These are phyloP conservation scores for Primulina huaijiensis DNA, from an alignment of 257 asterid species.

Conservation along the genomic window DNA sequence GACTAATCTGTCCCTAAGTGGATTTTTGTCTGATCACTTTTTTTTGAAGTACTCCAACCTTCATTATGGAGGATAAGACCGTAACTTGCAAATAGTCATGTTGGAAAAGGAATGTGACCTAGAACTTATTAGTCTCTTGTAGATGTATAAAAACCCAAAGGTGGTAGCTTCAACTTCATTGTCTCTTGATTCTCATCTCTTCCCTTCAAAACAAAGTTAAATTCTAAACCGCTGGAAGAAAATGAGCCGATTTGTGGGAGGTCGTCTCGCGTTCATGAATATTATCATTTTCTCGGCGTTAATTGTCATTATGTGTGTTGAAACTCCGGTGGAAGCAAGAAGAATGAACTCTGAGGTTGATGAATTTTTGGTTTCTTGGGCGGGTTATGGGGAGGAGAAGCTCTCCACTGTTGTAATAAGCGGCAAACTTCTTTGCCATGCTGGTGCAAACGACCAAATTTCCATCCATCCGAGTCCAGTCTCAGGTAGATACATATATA, in stretches of 20 bases:
- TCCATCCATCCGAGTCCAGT: slow-evolving; percentile 31
- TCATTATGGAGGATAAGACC: slow-evolving; percentile 24
- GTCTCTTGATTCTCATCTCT: slow-evolving; percentile 41
- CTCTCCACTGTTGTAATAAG: slow-evolving; percentile 47
- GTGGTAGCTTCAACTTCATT: slow-evolving; percentile 51
- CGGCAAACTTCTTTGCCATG: slow-evolving; percentile 48
- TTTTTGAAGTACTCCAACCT: slow-evolving; percentile 7
- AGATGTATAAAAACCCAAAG: slow-evolving; percentile 28
- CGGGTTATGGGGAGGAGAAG: slow-evolving; percentile 90
- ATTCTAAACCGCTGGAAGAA: slow-evolving; percentile 24
- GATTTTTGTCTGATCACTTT: background rate
- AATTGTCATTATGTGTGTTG: slow-evolving; percentile 19
- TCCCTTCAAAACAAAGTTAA: slow-evolving; percentile 44
- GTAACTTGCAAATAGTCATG: slow-evolving; percentile 31
- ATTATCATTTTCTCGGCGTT: slow-evolving; percentile 10
- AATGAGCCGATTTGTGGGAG: slow-evolving; percentile 25
- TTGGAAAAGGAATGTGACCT: slow-evolving; percentile 56
- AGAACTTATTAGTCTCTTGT: slow-evolving; percentile 29
- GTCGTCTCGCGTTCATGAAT: slow-evolving; percentile 2
- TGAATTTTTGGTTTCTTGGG: slow-evolving; percentile 44
- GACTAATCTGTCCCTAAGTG: slow-evolving; percentile 18
- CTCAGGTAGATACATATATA: slow-evolving; percentile 33
- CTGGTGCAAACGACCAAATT: slow-evolving; percentile 1
- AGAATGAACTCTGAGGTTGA: slow-evolving; percentile 27
- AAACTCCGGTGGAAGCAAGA: slow-evolving; percentile 1